Base-by-base conservation (phyloP, 371 early-diverging fungal genomes). In the Dinochytrium kinnereticum region DNA sequence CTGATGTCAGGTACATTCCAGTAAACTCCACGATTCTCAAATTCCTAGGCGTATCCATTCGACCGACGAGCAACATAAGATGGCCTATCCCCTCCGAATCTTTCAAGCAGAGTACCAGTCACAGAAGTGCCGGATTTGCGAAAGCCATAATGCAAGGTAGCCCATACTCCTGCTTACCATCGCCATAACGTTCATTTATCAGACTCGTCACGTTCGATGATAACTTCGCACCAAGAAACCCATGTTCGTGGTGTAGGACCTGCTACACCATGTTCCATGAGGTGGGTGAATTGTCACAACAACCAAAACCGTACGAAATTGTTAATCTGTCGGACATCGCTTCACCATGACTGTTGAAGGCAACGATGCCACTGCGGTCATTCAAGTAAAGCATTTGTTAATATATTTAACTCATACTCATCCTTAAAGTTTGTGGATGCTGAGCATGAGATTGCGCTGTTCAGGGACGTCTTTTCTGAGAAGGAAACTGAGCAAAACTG, bases 401-500 rank as follows among this genome's bases (percentile, higher is more conserved):
- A 44, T 44, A 44, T 44, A 44, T 44, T 44, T 7, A 13, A 44
- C n/a, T n/a, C n/a, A n/a, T n/a, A n/a, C n/a, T n/a, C n/a, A n/a
- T n/a, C n/a, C n/a, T n/a, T 44, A 44, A 13, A 44, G 44, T 19
- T 44, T 44, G 44, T 44, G 44, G 44, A 44, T 44, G 7, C 13
- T 44, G 55, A 53, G 17, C 55, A 26, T 17, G 84, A 82, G 50
- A 37, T 80, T 33, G 51, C 55, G 33, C 55, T 49, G 7, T 71
- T 83, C 34, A 19, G 17, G 1, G 40, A 17, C 15, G n/a, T 59
- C 1, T 83, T 85, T 51, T 64, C 64, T 40, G 83, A 80, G 15
- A 78, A 77, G 64, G 85, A 85, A 68, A 76, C 82, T 0, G 85
- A 85, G 65, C 75, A 82, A 39, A 85, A 85, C 66, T 85, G 85